phyloP scores from a whole-genome alignment of 148 eudicot species.

The Chenopodium quinoa region DNA sequence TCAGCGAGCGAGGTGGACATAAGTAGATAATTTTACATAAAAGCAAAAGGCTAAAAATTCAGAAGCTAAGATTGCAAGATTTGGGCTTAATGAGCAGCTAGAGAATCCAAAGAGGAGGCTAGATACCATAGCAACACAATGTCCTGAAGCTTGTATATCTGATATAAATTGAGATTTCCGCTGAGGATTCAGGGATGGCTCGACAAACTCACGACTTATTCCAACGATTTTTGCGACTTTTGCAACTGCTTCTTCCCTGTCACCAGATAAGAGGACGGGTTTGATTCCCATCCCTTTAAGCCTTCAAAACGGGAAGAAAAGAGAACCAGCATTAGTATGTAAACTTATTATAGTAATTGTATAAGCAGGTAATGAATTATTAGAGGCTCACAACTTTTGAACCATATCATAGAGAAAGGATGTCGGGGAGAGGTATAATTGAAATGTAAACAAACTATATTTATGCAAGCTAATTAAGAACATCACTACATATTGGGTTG shows the following conservation, averaged over 20 bases:
- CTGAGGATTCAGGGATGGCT: slow-evolving; percentile 74
- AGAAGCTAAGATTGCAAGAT: background rate
- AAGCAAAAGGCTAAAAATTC: background rate
- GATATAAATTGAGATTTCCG: slow-evolving; percentile 74
- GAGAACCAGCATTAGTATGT: background rate
- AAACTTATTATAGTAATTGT: background rate
- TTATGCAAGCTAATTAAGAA: background rate
- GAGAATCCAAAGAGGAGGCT: slow-evolving; percentile 2
- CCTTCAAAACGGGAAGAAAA: slow-evolving; percentile 35
- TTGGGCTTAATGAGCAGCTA: background rate
- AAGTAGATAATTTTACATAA: background rate
- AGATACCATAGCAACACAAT: slow-evolving; percentile 80
- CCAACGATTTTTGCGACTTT: slow-evolving; percentile 68
- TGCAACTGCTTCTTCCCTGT: slow-evolving; percentile 96
- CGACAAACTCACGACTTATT: slow-evolving; percentile 54
- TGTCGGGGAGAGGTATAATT: background rate
- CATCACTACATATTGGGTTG: background rate
- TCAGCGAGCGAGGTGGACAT: background rate
- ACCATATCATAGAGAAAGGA: background rate
- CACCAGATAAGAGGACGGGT: slow-evolving; percentile 80
- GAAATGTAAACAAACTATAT: background rate
- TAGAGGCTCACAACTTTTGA: background rate
- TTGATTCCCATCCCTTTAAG: slow-evolving; percentile 68
- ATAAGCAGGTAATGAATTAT: background rate
- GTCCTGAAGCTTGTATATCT: slow-evolving; percentile 64